Evolutionary conservation across 805 yeast genomes (phyloP), one percentile per base, ranked within the genome.

Genomic region (Myxozyma udenii): DNA sequence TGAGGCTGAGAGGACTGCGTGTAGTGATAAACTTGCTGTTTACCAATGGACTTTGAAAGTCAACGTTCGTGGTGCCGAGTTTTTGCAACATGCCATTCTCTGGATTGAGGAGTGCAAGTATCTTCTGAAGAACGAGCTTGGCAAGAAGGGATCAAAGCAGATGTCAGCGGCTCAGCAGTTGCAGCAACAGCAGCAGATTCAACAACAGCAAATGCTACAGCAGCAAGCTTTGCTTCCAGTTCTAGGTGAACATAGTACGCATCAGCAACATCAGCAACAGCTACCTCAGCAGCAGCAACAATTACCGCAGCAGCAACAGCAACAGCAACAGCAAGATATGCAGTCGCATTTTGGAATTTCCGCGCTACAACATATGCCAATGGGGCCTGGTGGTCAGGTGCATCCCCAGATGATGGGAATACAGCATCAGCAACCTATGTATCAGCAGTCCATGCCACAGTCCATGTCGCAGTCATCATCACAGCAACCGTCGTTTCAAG

Each of bases 31-130:
- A 39, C 48, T 62, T 26, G 55, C 63, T 5, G 63, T 59, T 44
- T 63, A 45, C 32, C 55, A 63, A 16, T 63, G 66, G 66, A 46
- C 60, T 2, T 45, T 62, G 24, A 55, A 55, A 26, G 53, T 62
- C 11, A 55, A 58, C 36, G 52, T 60, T 3, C 64, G 61, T n/a
- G 62, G 61, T 2, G 64, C 66, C 2, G 61, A 54, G 39, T 62
- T 62, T 46, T 45, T 61, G 51, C 64, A 60, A 44, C 64, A 62
- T 33, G 62, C 65, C 3, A 59, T 62, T 18, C 37, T 58, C 18
- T 61, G 64, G 62, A 43, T 58, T 16, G 65, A 62, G 44, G 64
- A 62, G 28, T 61, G 61, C 46, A 57, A 60, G 30, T 52, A 45
- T 26, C 48, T 56, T 36, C 41, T 62, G 32, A 50, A 52, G 41